Conservation (phyloP, 2,329 filamentous ascomycete species). For the Pseudocercospora vitis region DNA sequence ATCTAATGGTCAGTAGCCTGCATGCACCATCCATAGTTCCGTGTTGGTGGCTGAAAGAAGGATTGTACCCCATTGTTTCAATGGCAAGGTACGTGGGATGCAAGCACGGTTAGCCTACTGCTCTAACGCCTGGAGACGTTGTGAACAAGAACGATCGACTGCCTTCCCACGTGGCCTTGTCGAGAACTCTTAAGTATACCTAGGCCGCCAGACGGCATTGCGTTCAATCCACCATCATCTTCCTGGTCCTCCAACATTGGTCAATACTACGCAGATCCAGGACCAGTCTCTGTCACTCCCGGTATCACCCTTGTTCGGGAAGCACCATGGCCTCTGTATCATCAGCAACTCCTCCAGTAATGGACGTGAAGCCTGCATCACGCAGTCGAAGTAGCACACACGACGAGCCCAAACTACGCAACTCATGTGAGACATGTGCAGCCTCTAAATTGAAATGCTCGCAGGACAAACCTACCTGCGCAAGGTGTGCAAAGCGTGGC, state of each 20-base stretch:
- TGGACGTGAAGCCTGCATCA: background rate
- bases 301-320: background rate
- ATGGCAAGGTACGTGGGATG: constrained; percentile 1
- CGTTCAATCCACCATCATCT: background rate
- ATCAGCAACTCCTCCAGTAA: constrained; percentile 3
- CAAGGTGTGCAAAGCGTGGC: constrained; percentile 6
- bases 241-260: background rate
- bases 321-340: constrained; percentile 1
- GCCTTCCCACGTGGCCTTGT: constrained; percentile 4
- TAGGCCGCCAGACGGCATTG: constrained; percentile 1
- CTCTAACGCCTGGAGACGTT: background rate
- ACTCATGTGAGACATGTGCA: constrained; percentile 1
- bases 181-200: constrained; percentile 3
- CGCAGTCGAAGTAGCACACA: constrained; percentile 6
- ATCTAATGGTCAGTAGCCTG: background rate
- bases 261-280: background rate
- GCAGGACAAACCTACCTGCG: constrained; percentile 2
- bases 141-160: background rate
- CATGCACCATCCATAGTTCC: constrained; percentile 5
- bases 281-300: background rate
- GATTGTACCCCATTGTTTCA: constrained; percentile 1
- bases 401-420: constrained; percentile 5
- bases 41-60: constrained; percentile 2
- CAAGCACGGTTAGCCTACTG: constrained; percentile 3
- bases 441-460: constrained; percentile 6